phyloP scores from a whole-genome alignment of 208 protist genomes.

The Angomonas deanei region DNA sequence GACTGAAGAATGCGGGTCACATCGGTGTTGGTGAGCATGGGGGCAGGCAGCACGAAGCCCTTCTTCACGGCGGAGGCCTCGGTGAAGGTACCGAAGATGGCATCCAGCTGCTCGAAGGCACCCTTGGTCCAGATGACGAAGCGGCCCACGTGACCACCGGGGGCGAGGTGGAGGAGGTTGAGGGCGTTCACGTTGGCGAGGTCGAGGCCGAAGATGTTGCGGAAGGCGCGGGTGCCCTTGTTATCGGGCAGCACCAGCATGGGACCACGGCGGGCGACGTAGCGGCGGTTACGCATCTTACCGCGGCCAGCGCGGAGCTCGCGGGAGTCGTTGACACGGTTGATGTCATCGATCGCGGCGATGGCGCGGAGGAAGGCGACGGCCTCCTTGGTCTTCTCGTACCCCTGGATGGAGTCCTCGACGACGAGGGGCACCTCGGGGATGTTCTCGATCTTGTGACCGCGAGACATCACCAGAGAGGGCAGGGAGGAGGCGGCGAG shows the following conservation, averaged over 20 bases:
- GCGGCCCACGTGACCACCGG: constrained; percentile 98
- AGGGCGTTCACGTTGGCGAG: constrained; percentile 90
- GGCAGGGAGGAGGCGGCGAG: constrained; percentile 96
- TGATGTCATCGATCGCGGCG: constrained; percentile 93
- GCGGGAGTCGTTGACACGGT: constrained; percentile 86
- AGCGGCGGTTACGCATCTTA: constrained; percentile 97
- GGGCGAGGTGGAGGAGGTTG: constrained; percentile 98
- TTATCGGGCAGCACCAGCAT: constrained; percentile 94
- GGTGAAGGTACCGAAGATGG: constrained; percentile 93
- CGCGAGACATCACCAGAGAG: constrained; percentile 96
- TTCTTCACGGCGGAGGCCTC: constrained; percentile 85
- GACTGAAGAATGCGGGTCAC: constrained; percentile 64
- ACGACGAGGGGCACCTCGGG: constrained; percentile 97
- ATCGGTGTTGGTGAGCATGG: constrained; percentile 58
- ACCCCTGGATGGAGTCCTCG: constrained; percentile 74
- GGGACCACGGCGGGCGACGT: constrained; percentile 92
- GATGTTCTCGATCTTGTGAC: constrained; percentile 95
- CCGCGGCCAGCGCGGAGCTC: constrained; percentile 93
- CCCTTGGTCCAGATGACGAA: constrained; percentile 99
- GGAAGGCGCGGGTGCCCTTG: constrained; percentile 89
- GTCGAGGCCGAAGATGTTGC: constrained; percentile 97
- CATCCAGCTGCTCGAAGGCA: constrained; percentile 97
- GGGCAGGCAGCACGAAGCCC: constrained; percentile 57
- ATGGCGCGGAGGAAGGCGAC: constrained; percentile 91
- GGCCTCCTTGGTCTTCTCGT: constrained; percentile 96